Evolutionary conservation across 768 basidiomycete species (phyloP).

Genomic region (Inosperma sp.): DNA sequence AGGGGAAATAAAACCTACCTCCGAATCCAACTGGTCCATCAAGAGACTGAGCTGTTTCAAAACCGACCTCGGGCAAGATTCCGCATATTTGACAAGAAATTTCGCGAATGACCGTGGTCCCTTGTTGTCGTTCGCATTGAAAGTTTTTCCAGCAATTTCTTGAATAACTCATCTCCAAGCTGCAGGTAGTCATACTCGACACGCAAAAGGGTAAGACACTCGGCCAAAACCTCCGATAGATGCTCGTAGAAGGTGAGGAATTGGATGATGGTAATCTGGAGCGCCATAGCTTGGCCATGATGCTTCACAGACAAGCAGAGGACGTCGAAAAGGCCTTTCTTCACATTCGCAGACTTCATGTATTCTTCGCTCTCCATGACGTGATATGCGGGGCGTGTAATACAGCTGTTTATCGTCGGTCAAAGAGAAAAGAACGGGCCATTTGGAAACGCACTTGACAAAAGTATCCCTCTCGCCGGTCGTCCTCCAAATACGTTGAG

Average conservation of each 20-base stretch:
- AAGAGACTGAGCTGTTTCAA: conserved; percentile 88
- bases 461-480: conserved; percentile 83
- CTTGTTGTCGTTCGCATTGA: conserved; percentile 80
- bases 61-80: conserved; percentile 72
- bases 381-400: conserved; percentile 84
- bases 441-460: conserved; percentile 54
- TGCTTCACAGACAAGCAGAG: conserved; percentile 90
- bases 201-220: conserved; percentile 72
- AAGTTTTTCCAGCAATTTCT: conserved; percentile 76
- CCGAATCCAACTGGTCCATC: conserved; percentile 86
- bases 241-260: conserved; percentile 92
- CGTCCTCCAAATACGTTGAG: conserved; percentile 87
- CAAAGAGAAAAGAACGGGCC: neutral
- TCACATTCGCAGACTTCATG: conserved; percentile 77
- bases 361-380: conserved; percentile 81
- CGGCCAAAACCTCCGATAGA: conserved; percentile 90
- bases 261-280: conserved; percentile 89
- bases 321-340: conserved; percentile 75
- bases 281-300: conserved; percentile 77
- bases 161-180: conserved; percentile 87
- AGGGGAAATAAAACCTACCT: conserved; percentile 46
- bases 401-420: conserved; percentile 50
- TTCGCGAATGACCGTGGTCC: conserved; percentile 79
- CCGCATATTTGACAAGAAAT: conserved; percentile 79
- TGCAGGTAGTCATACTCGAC: conserved; percentile 87